Conservation (phyloP, 768 basidiomycete genomes). For the Lactarius tabidus region DNA sequence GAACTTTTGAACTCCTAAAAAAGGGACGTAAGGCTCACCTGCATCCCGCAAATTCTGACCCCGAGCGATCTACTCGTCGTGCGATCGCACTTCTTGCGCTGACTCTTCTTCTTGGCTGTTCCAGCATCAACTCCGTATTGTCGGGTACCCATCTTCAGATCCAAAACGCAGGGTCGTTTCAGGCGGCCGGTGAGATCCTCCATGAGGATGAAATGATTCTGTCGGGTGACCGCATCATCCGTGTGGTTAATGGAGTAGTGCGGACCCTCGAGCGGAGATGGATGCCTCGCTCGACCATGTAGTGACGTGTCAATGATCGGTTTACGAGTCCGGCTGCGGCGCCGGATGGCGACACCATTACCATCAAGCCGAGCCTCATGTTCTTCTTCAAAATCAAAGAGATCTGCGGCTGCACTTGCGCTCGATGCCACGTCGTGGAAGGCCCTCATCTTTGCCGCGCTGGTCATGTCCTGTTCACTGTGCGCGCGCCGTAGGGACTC, state of each 20-base stretch:
- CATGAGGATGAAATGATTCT: slow-evolving; percentile 98
- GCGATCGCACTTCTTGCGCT: slow-evolving; percentile 95
- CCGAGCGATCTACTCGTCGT: slow-evolving; percentile 91
- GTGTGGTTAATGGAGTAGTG: slow-evolving; percentile 31
- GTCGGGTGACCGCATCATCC: slow-evolving; percentile 61
- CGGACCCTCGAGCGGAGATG: slow-evolving; percentile 19
- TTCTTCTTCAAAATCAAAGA: slow-evolving; percentile 27
- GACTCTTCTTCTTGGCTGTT: slow-evolving; percentile 91
- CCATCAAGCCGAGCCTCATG: slow-evolving; percentile 20
- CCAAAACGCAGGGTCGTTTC: slow-evolving; percentile 91
- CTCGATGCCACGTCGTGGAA: slow-evolving; percentile 19
- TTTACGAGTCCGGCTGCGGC: slow-evolving; percentile 43
- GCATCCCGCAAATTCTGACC: slow-evolving; percentile 96
- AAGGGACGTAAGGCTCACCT: slow-evolving; percentile 54
- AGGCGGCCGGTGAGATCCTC: slow-evolving; percentile 94
- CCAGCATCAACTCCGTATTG: slow-evolving; percentile 98
- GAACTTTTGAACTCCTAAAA: slow-evolving; percentile 4
- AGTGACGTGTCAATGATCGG: slow-evolving; percentile 27
- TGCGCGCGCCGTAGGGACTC: slow-evolving; percentile 56
- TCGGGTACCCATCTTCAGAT: slow-evolving; percentile 99
- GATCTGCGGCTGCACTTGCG: slow-evolving; percentile 1
- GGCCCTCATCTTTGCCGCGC: slow-evolving; percentile 29
- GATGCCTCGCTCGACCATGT: slow-evolving; percentile 15
- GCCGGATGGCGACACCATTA: slow-evolving; percentile 26
- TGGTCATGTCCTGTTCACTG: slow-evolving; percentile 53